phyloP scores from a whole-genome alignment of 352 stramenopile genomes.

The Pythium guiyangense region DNA sequence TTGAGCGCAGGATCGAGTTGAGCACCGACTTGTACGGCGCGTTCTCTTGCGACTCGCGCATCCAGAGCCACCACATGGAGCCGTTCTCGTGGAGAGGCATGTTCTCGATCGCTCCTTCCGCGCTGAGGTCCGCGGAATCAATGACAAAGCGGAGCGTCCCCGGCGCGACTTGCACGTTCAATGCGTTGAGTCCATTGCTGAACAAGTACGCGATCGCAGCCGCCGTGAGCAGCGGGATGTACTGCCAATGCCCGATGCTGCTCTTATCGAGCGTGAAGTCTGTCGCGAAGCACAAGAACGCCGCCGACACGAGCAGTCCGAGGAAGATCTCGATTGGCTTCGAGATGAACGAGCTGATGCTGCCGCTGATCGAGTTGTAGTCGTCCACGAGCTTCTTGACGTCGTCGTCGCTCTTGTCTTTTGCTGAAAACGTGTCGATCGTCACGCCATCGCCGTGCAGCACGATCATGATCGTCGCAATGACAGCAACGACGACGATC shows the following conservation, averaged over 20 bases:
- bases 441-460: not conserved
- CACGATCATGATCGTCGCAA: not conserved
- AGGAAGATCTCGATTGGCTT: too few species aligned
- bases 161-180: too few species aligned
- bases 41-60: not conserved
- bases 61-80: not conserved
- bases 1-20: slow-evolving; percentile 16
- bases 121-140: not conserved
- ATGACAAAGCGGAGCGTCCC: not conserved
- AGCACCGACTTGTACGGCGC: not conserved
- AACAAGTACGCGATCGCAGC: slow-evolving; percentile 3
- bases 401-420: not conserved
- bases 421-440: not conserved
- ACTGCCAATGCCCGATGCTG: slow-evolving; percentile 1
- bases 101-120: not conserved
- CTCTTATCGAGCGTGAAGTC: not conserved
- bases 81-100: not conserved
- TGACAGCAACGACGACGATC: not conserved
- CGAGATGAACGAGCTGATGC: too few species aligned
- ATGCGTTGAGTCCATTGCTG: slow-evolving; percentile 10
- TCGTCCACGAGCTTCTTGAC: slow-evolving; percentile 4
- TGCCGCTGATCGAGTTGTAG: slow-evolving; percentile 8
- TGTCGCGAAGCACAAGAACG: too few species aligned
- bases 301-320: too few species aligned
- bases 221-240: not conserved